Percentiles rank a stretch among this genome's conserved stretches.
Evolutionary conservation across 1,284 basidiomycete species (phyloP).

Genomic region (Ceratobasidium sp.): DNA sequence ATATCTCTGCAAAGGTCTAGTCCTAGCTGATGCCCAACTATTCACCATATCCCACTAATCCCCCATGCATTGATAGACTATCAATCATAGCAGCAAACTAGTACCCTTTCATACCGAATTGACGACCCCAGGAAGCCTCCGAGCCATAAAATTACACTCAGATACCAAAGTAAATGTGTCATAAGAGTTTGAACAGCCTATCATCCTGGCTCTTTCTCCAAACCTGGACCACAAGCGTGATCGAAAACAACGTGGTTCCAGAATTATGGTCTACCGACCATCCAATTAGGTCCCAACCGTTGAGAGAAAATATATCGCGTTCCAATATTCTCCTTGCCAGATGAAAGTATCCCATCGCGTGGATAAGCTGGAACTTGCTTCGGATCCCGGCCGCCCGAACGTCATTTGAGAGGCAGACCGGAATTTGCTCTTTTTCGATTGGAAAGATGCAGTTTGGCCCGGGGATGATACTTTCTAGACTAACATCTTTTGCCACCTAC

Average conservation of each 20-base stretch:
- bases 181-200: too few relatives aligned
- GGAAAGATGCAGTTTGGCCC: neutral
- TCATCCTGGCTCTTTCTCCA: neutral
- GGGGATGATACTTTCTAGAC: too few relatives aligned
- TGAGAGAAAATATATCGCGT: neutral
- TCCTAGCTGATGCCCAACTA: too few relatives aligned
- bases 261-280: neutral
- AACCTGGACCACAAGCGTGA: neutral
- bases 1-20: too few relatives aligned
- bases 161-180: too few relatives aligned
- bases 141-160: too few relatives aligned
- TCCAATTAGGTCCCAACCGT: neutral
- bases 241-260: neutral
- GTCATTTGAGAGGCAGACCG: neutral
- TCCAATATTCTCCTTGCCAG: neutral
- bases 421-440: constrained; percentile 5
- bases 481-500: too few relatives aligned
- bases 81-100: too few relatives aligned
- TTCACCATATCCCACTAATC: too few relatives aligned
- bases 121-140: too few relatives aligned
- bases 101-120: too few relatives aligned
- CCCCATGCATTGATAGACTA: too few relatives aligned
- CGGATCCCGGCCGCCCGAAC: neutral
- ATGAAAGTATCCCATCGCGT: neutral
- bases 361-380: neutral